Evolutionary conservation across 768 basidiomycete genomes (phyloP), one percentile per base, ranked within the genome.

Genomic region (Favolaschia claudopus): DNA sequence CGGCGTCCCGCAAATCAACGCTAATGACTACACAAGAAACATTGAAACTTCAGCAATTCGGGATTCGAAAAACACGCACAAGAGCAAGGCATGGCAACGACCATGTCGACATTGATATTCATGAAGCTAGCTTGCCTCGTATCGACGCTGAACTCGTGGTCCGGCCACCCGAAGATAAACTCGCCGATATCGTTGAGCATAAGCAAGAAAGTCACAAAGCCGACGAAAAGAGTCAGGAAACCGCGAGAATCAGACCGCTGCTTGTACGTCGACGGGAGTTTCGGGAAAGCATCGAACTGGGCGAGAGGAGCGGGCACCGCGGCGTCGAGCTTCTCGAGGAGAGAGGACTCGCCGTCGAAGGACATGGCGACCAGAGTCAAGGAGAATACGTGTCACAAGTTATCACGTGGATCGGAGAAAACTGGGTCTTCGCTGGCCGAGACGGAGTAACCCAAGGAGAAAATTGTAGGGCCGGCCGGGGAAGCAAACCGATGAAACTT

Each of bases 101-200:
- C 86, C 77, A 98, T 75, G 76, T 99, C 96, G 51, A 99, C 83
- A 72, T 99, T 98, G 64, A 99, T 80, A 64, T 87, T 85, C 80
- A 99, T 78, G 49, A 79, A 87, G 60, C 82, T 85, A 12, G 74
- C 74, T 32, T 80, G 75, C 53, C 84, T 82, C 29, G 74, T 74
- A 70, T 98, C 96, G 48, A 99, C 89, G 63, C 86, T 89, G 74
- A 98, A 99, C 69, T 90, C 88, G 66, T 89, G 89, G 69, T 93
- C 91, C 7, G 93, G 90, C 85, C 95, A 96, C 39, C 96, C 96
- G 85, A 92, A 99, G 31, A 99, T 76, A 69, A 86, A 99, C 70
- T 98, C 96, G 45, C 88, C 88, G 38, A 96, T 74, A 68, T 99
- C 96, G 66, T 96, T 96, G 59, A 94, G 81, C 54, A 95, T 83